Base-by-base conservation (phyloP, 2,329 filamentous ascomycete species). In the Cladorrhinum sp. region DNA sequence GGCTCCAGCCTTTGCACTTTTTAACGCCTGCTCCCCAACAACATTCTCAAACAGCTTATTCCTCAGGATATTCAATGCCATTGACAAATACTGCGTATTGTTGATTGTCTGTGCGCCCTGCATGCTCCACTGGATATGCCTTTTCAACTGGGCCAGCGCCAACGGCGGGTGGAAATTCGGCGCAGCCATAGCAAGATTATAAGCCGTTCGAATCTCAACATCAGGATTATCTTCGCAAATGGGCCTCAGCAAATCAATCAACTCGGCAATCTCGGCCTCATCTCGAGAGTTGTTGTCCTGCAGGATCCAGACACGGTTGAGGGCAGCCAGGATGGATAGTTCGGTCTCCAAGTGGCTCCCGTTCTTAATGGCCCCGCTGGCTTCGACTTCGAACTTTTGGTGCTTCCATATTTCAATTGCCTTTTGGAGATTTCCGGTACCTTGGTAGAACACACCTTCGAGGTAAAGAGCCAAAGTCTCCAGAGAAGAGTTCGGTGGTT, bases 11-110 rank as follows among this genome's bases (percentile, higher is more conserved):
- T 83, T 82, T 3, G 89, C 88, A 69, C 88, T 90, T 75, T 92
- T 92, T 61, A 91, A 81, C 0, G 89, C 88, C 72, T 93, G 90
- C 61, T 90, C 88, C 54, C 92, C 92, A 3, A 96, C 85, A 13
- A 93, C 88, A 61, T 89, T 89, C 50, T 88, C 87, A 73, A 93
- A 97, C 69, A 96, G 89, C 55, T 87, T 85, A 69, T 84, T 86
- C 56, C 90, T 89, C 89, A 97, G 96, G 65, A 95, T 87, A 66
- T 87, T 92, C 61, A 97, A 84, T 5, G 89, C 87, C 65, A 97
- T 89, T 52, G 88, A 88, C n/a, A 92, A 82, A 57, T 93, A 88
- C 65, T 96, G 90, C 27, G 85, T 85, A 71, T 96, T 96, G 58
- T 81, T 80, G 8, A 89, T 86, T 7, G 79, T 78, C 65, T 88